Evolutionary conservation across 352 stramenopile genomes (phyloP), one percentile per base, ranked within the genome.

Genomic region (Globisporangium spiculum): DNA sequence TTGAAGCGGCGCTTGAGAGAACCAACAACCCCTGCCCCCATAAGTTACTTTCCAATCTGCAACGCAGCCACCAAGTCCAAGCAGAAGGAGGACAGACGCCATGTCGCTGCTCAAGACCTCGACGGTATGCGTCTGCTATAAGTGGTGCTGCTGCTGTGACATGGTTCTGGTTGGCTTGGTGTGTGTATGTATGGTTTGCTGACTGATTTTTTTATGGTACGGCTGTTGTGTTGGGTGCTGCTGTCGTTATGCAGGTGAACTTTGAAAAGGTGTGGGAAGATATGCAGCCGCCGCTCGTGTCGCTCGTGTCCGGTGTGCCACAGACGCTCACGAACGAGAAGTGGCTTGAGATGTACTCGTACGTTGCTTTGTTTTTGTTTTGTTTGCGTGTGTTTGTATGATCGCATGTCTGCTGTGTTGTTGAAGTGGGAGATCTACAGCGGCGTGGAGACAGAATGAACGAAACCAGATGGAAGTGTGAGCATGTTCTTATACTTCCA

Each of bases 301-400:
- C 86, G 70, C 72, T 96, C 16, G 74, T 96, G 8, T 93, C 83
- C 30, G 88, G 86, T 2, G 66, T 69, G 26, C 85, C 82, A 36
- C 78, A 91, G 68, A 82, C 79, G 30, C 75, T 96, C 32, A 88
- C 82, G 32, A 89, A 93, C 62, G 84, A 93, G 18, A 93, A 91
- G 58, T 96, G 88, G 88, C 80, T 94, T 38, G 80, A 89, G 32
- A 93, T 96, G 79, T 94, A 94, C 72, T 92, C 83, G 86, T 94
- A 91, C 67, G 86, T 86, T 10, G n/a, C 3, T 14, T 58, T 7
- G 18, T 48, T 10, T 20, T 7, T 26, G 8, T 50, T 38, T 12
- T 22, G 2, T 18, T 18, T 30, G 57, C 72, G 7, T 16, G 26
- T 14, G 22, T 27, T 20, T 53, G 57, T 34, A 30, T 55, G 57